Base-by-base conservation (phyloP, 352 stramenopile species). In the Globisporangium camurandrum region DNA sequence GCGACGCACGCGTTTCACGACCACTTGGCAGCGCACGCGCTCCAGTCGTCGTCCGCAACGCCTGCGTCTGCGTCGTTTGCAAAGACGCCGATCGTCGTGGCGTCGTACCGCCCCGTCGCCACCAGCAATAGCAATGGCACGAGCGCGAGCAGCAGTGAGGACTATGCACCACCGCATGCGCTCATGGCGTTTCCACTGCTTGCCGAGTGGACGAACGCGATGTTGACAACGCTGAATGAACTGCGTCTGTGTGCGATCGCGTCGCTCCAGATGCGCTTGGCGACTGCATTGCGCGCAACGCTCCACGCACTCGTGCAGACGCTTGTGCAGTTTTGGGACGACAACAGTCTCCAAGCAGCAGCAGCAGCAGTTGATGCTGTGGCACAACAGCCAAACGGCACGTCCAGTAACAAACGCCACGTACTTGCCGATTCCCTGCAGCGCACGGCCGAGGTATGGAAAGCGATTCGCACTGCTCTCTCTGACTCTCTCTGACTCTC, bases 181-280 rank as follows among this genome's bases (percentile, higher is more conserved):
- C 66, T 95, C 19, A 89, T 95, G 75, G 77, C 82, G 23, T 94
- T 91, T 54, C 85, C 85, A n/a, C 63, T 91, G 28, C 46, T 93
- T 39, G 85, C 84, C 0, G 79, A 92, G 53, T 85, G 92, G 40
- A 93, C 77, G 3, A 95, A 95, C 64, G 71, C 75, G 2, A 20
- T 95, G 23, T 52, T 95, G 2, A 59, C 68, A 22, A 89, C 78
- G 8, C 75, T 94, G 22, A 95, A 95, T 41, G 78, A 94, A 40
- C 63, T 95, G n/a, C 75, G 83, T 12, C 56, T 89, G 36, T 92
- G 80, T 49, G 69, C 72, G 23, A 84, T 92, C 30, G 50, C 57
- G 9, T 89, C 80, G 10, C 51, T 92, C 24, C 64, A 79, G 48
- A 71, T 61, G 36, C 77, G 75, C 24, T 55, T 89, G 9, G 49